These are phyloP conservation scores for Cicer judaicum DNA, from an alignment of 306 rosid species.

Conservation along the genomic window DNA sequence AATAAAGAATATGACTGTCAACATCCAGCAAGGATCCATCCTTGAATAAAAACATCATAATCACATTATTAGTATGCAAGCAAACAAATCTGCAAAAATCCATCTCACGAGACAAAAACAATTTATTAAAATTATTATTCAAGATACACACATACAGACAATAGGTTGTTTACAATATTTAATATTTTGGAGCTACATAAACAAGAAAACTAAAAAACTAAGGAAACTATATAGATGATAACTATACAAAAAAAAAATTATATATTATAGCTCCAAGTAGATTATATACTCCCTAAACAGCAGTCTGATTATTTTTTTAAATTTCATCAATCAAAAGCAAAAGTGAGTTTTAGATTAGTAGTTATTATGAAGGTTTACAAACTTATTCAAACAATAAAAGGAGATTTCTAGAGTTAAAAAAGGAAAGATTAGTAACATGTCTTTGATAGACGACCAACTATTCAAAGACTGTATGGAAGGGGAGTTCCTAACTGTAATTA, in stretches of 20 bases:
- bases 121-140: neutral
- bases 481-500: neutral
- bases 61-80: slow-evolving; percentile 29
- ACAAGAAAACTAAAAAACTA: neutral
- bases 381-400: neutral
- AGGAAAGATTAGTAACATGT: neutral
- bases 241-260: neutral
- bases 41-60: slow-evolving; percentile 57
- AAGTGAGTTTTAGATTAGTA: neutral
- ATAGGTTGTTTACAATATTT: neutral
- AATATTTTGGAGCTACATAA: neutral
- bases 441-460: neutral
- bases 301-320: neutral
- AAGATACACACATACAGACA: neutral
- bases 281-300: too few relatives aligned
- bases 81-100: slow-evolving; percentile 36
- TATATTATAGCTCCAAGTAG: neutral
- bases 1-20: slow-evolving; percentile 77
- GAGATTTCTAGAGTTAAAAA: neutral
- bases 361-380: slow-evolving; percentile 1
- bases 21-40: slow-evolving; percentile 81
- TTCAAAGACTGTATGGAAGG: neutral
- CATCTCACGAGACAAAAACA: slow-evolving; percentile 33
- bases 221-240: neutral
- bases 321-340: neutral